These are phyloP conservation scores for Lachnellula suecica DNA, from an alignment of 2,329 filamentous ascomycete genomes.

Conservation along the genomic window DNA sequence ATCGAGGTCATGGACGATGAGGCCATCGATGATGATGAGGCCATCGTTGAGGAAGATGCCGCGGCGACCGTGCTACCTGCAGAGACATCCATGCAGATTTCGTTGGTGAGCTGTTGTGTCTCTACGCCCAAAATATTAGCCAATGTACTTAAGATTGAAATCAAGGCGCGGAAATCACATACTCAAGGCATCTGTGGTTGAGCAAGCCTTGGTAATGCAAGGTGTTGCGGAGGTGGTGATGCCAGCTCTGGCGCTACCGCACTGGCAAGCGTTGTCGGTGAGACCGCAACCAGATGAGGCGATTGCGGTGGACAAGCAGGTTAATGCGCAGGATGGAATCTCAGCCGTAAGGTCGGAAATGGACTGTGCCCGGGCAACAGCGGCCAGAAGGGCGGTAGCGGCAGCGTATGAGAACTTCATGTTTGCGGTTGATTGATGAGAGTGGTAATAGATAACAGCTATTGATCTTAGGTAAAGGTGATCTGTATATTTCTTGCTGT, in stretches of 20 bases:
- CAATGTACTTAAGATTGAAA: neutral
- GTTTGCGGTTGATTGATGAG: slow-evolving; percentile 4
- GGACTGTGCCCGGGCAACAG: slow-evolving; percentile 21
- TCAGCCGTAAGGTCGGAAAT: slow-evolving; percentile 12
- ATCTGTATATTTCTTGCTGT: neutral
- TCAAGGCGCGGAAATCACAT: slow-evolving; percentile 7
- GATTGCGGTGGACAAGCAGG: slow-evolving; percentile 21
- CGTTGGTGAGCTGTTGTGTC: slow-evolving; percentile 11
- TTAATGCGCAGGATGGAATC: slow-evolving; percentile 23
- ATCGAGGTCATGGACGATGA: too few species aligned
- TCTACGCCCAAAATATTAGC: slow-evolving; percentile 6
- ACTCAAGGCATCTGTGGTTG: slow-evolving; percentile 21
- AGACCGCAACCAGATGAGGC: slow-evolving; percentile 15
- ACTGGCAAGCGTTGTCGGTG: slow-evolving; percentile 24
- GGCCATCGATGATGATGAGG: neutral
- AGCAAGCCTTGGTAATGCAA: slow-evolving; percentile 22
- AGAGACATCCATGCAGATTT: slow-evolving; percentile 19
- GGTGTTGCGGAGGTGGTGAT: slow-evolving; percentile 22
- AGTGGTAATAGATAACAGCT: neutral
- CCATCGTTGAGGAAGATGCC: neutral
- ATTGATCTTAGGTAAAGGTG: neutral
- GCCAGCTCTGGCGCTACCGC: slow-evolving; percentile 14
- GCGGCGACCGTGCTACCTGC: neutral
- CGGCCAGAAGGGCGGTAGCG: slow-evolving; percentile 11
- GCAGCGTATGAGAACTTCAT: slow-evolving; percentile 19